Evolutionary conservation across 257 asterid genomes (phyloP).

Genomic region (Orobanche coerulescens): DNA sequence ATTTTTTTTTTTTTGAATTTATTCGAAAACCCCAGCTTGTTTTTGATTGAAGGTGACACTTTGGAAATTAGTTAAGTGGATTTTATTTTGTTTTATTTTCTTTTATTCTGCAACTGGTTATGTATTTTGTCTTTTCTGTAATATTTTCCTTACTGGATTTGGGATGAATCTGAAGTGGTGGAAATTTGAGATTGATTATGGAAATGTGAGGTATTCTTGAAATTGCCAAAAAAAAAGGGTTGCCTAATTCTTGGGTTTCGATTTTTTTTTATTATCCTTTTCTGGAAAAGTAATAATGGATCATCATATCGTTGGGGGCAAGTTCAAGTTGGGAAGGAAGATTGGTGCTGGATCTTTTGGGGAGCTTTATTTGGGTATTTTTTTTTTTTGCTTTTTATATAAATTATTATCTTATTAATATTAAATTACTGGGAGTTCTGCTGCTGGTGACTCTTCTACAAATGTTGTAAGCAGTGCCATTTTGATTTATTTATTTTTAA

Average conservation of each 20-base stretch:
- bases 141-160: conserved; percentile 13
- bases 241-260: conserved; percentile 14
- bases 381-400: not conserved
- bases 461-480: not conserved
- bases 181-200: conserved; percentile 20
- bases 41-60: not conserved
- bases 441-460: not conserved
- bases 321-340: conserved; percentile 81
- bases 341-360: conserved; percentile 97
- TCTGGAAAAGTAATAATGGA: conserved; percentile 46
- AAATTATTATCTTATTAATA: not conserved
- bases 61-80: conserved; percentile 9
- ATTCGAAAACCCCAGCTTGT: conserved; percentile 4
- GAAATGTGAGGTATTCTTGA: conserved; percentile 12
- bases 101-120: not conserved
- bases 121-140: conserved; percentile 12
- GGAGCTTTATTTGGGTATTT: conserved; percentile 78
- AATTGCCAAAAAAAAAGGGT: not conserved
- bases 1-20: not conserved
- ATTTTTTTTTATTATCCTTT: too few species aligned
- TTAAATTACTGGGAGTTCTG: not conserved
- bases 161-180: conserved; percentile 27
- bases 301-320: conserved; percentile 76
- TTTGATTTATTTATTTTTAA: not conserved
- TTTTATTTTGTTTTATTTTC: not conserved